Conservation (phyloP, 176 grass and related monocot genomes). For the Juncus effusus region DNA sequence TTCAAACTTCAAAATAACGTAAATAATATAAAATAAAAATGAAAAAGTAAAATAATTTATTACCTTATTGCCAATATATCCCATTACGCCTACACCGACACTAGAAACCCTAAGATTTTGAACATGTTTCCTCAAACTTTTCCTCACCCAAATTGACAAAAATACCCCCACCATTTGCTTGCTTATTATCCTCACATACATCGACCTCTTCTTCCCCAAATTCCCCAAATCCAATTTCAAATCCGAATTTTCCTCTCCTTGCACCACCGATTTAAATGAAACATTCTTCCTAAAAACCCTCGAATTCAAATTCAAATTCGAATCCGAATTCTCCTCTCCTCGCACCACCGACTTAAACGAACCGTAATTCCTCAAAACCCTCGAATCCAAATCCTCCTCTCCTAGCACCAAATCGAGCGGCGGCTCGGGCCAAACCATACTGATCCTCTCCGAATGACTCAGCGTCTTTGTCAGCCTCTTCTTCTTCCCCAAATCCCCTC, state of each 20-base stretch:
- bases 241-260: conserved; percentile 35
- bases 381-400: conserved; percentile 26
- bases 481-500: conserved; percentile 34
- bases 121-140: conserved; percentile 66
- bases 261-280: conserved; percentile 56
- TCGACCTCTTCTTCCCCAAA: conserved; percentile 36
- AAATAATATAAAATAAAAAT: no score
- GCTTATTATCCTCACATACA: conserved; percentile 75
- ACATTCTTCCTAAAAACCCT: conserved; percentile 42
- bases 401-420: conserved; percentile 51
- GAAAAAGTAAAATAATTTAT: no score
- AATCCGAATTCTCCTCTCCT: conserved; percentile 6
- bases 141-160: conserved; percentile 73
- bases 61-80: conserved; percentile 94
- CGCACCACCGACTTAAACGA: conserved; percentile 62
- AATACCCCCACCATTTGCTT: conserved; percentile 95
- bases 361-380: conserved; percentile 37
- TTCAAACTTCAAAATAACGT: no score
- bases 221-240: conserved; percentile 30
- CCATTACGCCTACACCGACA: conserved; percentile 80
- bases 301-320: conserved; percentile 23
- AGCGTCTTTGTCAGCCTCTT: conserved; percentile 58
- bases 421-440: conserved; percentile 90
- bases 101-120: conserved; percentile 86
- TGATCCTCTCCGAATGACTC: conserved; percentile 77